Percentiles rank a stretch among this genome's conserved stretches.
These are phyloP conservation scores for Cutaneotrichosporon cavernicola DNA, from an alignment of 1,284 basidiomycete species.

Conservation along the genomic window DNA sequence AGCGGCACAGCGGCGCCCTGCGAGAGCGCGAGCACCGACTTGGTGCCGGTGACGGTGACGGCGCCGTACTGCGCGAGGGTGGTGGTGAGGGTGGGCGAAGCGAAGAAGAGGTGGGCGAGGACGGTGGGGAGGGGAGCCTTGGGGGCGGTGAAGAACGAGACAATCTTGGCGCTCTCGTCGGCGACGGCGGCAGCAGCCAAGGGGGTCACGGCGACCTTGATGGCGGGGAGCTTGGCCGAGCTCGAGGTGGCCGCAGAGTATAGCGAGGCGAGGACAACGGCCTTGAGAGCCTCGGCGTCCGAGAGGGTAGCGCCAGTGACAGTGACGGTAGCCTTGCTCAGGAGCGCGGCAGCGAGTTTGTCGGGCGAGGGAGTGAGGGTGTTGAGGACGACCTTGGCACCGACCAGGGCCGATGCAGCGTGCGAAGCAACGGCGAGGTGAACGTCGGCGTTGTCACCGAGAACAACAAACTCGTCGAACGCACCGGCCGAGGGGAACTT, in stretches of 20 bases:
- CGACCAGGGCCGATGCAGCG: conserved; percentile 34
- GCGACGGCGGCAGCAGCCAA: conserved; percentile 25
- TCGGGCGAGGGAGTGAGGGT: conserved; percentile 42
- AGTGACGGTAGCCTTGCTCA: conserved; percentile 38
- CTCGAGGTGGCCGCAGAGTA: conserved; percentile 49
- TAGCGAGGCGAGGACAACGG: conserved; percentile 56
- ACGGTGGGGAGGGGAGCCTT: conserved; percentile 49
- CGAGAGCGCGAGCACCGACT: conserved; percentile 50
- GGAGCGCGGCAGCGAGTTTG: conserved; percentile 37
- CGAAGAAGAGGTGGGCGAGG: conserved; percentile 52
- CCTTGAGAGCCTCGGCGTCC: conserved; percentile 48
- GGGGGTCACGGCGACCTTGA: conserved; percentile 45
- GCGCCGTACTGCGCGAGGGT: conserved; percentile 49
- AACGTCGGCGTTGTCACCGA: conserved; percentile 34
- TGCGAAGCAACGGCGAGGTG: conserved; percentile 42
- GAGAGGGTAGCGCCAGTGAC: conserved; percentile 42
- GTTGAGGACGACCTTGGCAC: conserved; percentile 41
- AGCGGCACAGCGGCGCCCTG: conserved; percentile 26
- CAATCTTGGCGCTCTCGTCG: conserved; percentile 43
- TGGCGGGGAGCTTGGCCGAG: conserved; percentile 40
- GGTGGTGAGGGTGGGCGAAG: conserved; percentile 48
- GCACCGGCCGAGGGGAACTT: conserved; percentile 39
- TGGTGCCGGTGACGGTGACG: conserved; percentile 47
- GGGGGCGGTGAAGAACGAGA: conserved; percentile 54
- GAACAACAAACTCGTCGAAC: conserved; percentile 33